phyloP scores from a whole-genome alignment of 2,329 filamentous ascomycete genomes.

The Sphaerostilbella broomeana region DNA sequence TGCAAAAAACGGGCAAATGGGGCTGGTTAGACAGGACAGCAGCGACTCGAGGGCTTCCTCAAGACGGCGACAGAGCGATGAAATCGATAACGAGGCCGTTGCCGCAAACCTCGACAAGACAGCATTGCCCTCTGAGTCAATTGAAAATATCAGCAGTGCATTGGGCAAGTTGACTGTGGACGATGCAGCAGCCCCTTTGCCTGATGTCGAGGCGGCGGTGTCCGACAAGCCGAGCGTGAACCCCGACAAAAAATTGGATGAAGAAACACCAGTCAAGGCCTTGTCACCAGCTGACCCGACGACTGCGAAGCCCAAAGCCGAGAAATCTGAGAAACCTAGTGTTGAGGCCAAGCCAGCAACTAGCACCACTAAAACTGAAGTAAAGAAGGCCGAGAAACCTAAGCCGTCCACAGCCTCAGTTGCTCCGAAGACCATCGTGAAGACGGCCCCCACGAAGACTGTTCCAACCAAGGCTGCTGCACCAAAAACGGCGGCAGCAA shows the following conservation, averaged over 20 bases:
- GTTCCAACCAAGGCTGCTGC: background rate
- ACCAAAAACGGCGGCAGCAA: slow-evolving; percentile 2
- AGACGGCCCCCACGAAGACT: slow-evolving; percentile 1
- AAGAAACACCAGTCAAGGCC: slow-evolving; percentile 30
- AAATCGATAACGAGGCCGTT: slow-evolving; percentile 26
- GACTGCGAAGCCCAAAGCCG: slow-evolving; percentile 7
- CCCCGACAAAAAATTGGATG: slow-evolving; percentile 35
- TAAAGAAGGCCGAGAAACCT: background rate
- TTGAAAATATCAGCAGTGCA: slow-evolving; percentile 17
- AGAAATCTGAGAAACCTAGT: slow-evolving; percentile 2
- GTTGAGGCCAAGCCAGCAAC: background rate
- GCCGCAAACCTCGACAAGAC: slow-evolving; percentile 34
- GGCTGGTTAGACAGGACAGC: slow-evolving; percentile 38
- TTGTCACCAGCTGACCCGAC: slow-evolving; percentile 26
- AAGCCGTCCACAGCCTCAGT: background rate
- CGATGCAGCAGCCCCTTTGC: slow-evolving; percentile 18
- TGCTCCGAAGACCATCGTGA: background rate
- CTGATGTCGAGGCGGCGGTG: slow-evolving; percentile 18
- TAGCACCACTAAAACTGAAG: background rate
- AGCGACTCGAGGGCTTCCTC: slow-evolving; percentile 32
- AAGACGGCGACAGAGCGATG: slow-evolving; percentile 30
- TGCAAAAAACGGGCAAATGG: slow-evolving; percentile 56
- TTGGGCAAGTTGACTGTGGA: slow-evolving; percentile 21
- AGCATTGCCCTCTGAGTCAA: slow-evolving; percentile 20
- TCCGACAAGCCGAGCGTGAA: slow-evolving; percentile 31